These are phyloP conservation scores for Eucalyptus albens DNA, from an alignment of 345 rosid genomes.

Conservation along the genomic window DNA sequence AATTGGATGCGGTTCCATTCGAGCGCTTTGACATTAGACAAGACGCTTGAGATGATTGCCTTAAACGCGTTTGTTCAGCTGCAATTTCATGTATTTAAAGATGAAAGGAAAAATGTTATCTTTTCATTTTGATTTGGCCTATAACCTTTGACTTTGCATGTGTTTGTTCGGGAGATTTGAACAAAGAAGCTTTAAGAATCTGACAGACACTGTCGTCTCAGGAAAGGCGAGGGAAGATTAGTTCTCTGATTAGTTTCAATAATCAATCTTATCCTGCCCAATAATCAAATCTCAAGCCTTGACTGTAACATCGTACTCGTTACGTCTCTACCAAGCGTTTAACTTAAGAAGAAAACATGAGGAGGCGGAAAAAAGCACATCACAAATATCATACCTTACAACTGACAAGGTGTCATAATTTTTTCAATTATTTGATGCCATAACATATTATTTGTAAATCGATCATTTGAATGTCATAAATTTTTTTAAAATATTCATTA, in stretches of 20 bases:
- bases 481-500: too few relatives aligned
- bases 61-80: background rate
- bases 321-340: background rate
- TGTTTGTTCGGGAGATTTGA: background rate
- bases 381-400: background rate
- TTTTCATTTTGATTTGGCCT: background rate
- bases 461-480: too few relatives aligned
- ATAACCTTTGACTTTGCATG: background rate
- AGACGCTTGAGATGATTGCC: background rate
- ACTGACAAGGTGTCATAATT: accelerated
- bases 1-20: background rate
- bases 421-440: background rate
- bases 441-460: accelerated
- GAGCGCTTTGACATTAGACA: background rate
- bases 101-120: background rate
- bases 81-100: background rate
- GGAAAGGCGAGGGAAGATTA: background rate
- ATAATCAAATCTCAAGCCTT: background rate
- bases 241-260: background rate
- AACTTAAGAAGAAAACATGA: too few relatives aligned
- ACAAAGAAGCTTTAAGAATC: background rate
- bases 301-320: background rate
- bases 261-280: background rate
- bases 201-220: background rate
- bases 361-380: background rate